Base-by-base conservation (phyloP, 164 flowering plant species). In the Sextonia rubra region DNA sequence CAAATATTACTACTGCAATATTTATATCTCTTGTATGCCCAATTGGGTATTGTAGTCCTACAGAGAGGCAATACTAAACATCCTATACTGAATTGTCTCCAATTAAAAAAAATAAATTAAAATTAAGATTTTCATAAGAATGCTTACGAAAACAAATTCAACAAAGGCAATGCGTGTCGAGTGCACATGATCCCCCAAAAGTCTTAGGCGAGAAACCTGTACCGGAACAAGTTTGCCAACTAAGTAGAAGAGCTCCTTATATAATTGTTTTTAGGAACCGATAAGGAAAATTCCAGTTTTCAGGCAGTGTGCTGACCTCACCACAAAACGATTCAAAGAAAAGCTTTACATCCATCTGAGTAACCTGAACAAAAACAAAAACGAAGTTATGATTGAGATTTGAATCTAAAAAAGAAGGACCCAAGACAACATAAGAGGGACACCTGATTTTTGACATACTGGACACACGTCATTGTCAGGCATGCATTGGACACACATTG, bases 311-410 rank as follows among this genome's bases (percentile, higher is more conserved):
- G 52, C 81, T 69, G 60, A 95, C 99, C 97, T 93, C 91, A 74
- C 99, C 99, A 82, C 99, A 95, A 52, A 85, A 29, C 66, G 91
- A 78, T 80, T 95, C 97, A 83, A 95, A 95, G 81, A 95, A 93
- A 64, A 80, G 83, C 74, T 88, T 91, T 74, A 95, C 90, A 74
- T 93, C 97, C 17, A 88, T 86, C 75, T 95, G 99, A 70, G 98
- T 82, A 78, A 95, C 84, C 99, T 95, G 85, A 18, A 64, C 37
- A 52, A 20, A 52, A 12, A 6, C 12, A 2, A 12, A 52, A 15
- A 52, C n/a, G 14, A 52, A 52, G n/a, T 52, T 3, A 15, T 17
- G 58, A 15, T 37, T 37, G 44, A 37, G 8, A 37, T 37, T 37
- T 37, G 44, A 24, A 37, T 20, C 22, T 11, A 61, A 12, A 17